A percentile compares a stretch with the other conserved stretches of the same genome.
Evolutionary conservation across 495 filamentous ascomycete genomes (phyloP).

Genomic region (Terfezia claveryi): DNA sequence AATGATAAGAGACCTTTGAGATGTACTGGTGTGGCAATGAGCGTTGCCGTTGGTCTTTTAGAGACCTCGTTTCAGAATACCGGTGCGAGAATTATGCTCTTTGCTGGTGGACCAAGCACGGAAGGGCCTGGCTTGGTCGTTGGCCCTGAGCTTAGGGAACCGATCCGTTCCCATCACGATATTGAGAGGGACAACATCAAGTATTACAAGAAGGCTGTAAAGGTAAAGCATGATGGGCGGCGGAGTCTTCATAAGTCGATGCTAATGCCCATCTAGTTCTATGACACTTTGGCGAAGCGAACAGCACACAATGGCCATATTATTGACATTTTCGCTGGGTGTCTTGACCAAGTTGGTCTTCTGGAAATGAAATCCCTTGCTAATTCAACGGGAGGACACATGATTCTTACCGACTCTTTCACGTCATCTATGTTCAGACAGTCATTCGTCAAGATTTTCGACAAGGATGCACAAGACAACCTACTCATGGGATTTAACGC

Average conservation of each 20-base stretch:
- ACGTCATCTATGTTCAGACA: constrained; percentile 99
- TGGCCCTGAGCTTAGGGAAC: constrained; percentile 87
- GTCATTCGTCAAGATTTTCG: constrained; percentile 90
- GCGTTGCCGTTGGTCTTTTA: constrained; percentile 78
- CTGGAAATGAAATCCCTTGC: constrained; percentile 97
- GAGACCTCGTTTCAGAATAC: constrained; percentile 91
- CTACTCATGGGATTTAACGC: constrained; percentile 98
- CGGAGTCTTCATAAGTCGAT: background rate
- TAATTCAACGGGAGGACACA: constrained; percentile 92
- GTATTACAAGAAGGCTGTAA: constrained; percentile 97
- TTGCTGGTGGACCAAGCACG: constrained; percentile 83
- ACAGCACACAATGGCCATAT: constrained; percentile 93
- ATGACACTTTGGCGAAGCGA: constrained; percentile 88
- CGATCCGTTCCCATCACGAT: constrained; percentile 95
- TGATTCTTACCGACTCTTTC: constrained; percentile 97
- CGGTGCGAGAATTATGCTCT: constrained; percentile 90
- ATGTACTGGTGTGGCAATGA: constrained; percentile 89
- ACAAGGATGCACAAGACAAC: constrained; percentile 87
- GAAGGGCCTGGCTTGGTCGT: constrained; percentile 96
- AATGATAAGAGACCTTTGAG: constrained; percentile 81
- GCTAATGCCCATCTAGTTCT: constrained; percentile 45
- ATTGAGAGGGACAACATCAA: constrained; percentile 98
- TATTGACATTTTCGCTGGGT: constrained; percentile 94
- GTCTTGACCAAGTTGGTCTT: constrained; percentile 92
- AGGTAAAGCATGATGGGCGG: constrained; percentile 32